Conservation (phyloP, 176 grass and related monocot species). For the Eleusine coracana region DNA sequence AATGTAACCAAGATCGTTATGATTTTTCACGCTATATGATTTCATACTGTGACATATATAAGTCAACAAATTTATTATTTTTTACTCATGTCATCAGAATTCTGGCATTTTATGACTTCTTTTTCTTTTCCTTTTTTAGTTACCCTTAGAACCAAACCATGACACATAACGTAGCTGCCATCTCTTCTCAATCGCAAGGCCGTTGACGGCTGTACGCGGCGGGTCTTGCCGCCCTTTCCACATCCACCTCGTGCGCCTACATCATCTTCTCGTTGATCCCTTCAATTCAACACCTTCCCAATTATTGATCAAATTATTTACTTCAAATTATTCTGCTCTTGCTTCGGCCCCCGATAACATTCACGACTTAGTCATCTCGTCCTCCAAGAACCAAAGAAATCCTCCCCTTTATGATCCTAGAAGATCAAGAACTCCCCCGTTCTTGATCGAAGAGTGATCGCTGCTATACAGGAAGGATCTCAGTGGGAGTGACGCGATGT, state of each 20-base stretch:
- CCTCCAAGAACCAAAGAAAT: background rate
- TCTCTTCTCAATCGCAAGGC: too few relatives aligned
- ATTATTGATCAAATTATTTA: background rate
- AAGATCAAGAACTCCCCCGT: background rate
- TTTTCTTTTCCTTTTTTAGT: too few relatives aligned
- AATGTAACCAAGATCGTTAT: too few relatives aligned
- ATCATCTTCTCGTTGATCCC: constrained; percentile 27
- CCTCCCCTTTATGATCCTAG: background rate
- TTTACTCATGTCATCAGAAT: too few relatives aligned
- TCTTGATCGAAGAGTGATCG: background rate
- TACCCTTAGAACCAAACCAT: too few relatives aligned
- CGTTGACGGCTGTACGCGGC: constrained; percentile 20
- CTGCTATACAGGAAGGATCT: background rate
- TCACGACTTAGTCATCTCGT: background rate
- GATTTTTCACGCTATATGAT: too few relatives aligned
- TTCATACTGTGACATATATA: too few relatives aligned
- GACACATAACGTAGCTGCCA: too few relatives aligned
- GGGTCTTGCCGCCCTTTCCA: background rate
- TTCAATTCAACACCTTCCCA: constrained; percentile 40
- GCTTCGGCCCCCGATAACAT: background rate
- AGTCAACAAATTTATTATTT: too few relatives aligned
- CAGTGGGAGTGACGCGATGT: constrained; percentile 23
- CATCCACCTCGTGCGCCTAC: background rate
- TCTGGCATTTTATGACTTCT: too few relatives aligned
- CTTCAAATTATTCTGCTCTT: background rate